Percentiles rank a stretch among this genome's conserved stretches.
These are phyloP conservation scores for Leishmania arabica DNA, from an alignment of 208 protist genomes.

Conservation along the genomic window DNA sequence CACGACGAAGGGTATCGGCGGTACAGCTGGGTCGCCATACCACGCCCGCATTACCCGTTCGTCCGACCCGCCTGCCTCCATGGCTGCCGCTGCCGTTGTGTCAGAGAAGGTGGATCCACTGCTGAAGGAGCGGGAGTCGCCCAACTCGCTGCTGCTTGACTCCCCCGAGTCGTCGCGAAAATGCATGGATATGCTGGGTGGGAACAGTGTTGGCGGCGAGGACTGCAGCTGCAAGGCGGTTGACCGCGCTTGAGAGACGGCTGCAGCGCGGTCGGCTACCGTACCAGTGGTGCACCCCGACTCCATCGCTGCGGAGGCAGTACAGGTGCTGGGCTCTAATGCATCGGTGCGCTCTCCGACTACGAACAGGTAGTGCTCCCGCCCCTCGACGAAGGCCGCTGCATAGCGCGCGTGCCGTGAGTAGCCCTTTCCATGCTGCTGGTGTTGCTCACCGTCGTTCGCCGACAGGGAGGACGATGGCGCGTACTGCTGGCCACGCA, in stretches of 20 bases:
- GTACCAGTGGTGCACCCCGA: background rate
- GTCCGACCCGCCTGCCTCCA: background rate
- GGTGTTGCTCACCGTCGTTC: background rate
- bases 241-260: background rate
- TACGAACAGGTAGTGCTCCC: slow-evolving; percentile 35
- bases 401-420: background rate
- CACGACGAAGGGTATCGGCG: slow-evolving; percentile 28
- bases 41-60: slow-evolving; percentile 2
- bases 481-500: slow-evolving; percentile 20
- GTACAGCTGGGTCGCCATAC: slow-evolving; percentile 8
- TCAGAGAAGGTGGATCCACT: slow-evolving; percentile 10
- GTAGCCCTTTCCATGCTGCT: background rate
- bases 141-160: slow-evolving; percentile 10
- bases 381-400: slow-evolving; percentile 17
- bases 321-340: background rate
- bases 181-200: slow-evolving; percentile 6
- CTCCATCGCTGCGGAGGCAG: background rate
- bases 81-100: slow-evolving; percentile 1
- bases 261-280: background rate
- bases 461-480: background rate
- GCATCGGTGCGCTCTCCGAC: slow-evolving; percentile 22
- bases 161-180: background rate
- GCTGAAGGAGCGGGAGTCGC: background rate
- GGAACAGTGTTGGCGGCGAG: background rate
- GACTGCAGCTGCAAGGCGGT: background rate